These are phyloP conservation scores for Solanum corneliomulleri DNA, from an alignment of 257 asterid species.

Conservation along the genomic window DNA sequence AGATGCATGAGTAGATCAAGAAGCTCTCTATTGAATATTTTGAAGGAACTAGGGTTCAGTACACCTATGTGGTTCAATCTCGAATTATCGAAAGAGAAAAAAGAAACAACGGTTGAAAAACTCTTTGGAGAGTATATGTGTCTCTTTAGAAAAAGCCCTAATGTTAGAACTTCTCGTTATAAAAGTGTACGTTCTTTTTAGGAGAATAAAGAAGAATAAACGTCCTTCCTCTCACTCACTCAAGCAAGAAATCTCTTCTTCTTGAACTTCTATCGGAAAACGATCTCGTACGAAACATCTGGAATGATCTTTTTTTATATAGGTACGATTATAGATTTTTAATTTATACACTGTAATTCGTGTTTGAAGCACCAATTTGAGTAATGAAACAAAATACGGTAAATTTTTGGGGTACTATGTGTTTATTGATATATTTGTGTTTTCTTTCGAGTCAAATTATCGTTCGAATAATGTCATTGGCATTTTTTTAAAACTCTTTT, in stretches of 20 bases:
- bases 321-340: background rate
- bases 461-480: background rate
- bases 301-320: too few species aligned
- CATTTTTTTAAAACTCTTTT: background rate
- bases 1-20: background rate
- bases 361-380: background rate
- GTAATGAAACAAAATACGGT: background rate
- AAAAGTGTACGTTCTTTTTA: background rate
- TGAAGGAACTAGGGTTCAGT: background rate
- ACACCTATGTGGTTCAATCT: background rate
- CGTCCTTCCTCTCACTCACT: too few species aligned
- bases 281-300: too few species aligned
- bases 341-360: background rate
- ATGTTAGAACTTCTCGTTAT: background rate
- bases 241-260: too few species aligned
- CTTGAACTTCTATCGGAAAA: too few species aligned
- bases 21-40: background rate
- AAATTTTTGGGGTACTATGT: background rate
- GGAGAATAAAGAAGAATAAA: background rate
- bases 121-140: background rate
- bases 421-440: background rate
- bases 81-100: background rate
- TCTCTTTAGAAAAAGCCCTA: background rate
- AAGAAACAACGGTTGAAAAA: background rate
- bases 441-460: background rate